Percentiles rank a stretch among this genome's conserved stretches.
Conservation (phyloP, 192 early-diverging fungal species). For the Coemansia sp. region DNA sequence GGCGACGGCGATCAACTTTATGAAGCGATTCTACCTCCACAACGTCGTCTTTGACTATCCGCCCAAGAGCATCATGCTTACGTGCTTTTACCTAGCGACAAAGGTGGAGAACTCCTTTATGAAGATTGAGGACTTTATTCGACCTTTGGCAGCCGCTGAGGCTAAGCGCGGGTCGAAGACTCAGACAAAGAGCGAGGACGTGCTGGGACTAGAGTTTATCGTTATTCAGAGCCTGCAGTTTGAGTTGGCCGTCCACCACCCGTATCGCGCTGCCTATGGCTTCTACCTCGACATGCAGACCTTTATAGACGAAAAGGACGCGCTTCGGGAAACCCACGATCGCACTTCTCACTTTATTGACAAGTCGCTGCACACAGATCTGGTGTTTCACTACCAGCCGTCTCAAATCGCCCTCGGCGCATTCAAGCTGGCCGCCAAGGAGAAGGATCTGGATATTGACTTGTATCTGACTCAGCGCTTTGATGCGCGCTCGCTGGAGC, state of each 20-base stretch:
- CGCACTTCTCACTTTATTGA: constrained; percentile 56
- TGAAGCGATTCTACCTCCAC: constrained; percentile 79
- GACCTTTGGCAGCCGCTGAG: constrained; percentile 31
- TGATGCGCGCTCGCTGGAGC: constrained; percentile 39
- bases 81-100: constrained; percentile 74
- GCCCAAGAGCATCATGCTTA: constrained; percentile 74
- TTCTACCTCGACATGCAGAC: constrained; percentile 73
- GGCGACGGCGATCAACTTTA: constrained; percentile 76
- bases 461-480: constrained; percentile 51
- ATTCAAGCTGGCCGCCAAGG: constrained; percentile 59
- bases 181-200: constrained; percentile 49
- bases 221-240: constrained; percentile 73
- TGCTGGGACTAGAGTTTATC: constrained; percentile 65
- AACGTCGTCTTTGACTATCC: constrained; percentile 81
- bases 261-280: constrained; percentile 66
- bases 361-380: constrained; percentile 65
- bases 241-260: constrained; percentile 73
- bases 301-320: constrained; percentile 16
- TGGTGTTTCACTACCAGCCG: constrained; percentile 73
- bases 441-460: constrained; percentile 58
- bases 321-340: constrained; percentile 54
- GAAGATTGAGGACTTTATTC: constrained; percentile 69
- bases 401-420: constrained; percentile 72
- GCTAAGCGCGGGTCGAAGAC: constrained; percentile 41
- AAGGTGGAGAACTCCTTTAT: constrained; percentile 73